A percentile compares a stretch with the other conserved stretches of the same genome.
phyloP scores from a whole-genome alignment of 108 stramenopile species.

The Skeletonema potamos region DNA sequence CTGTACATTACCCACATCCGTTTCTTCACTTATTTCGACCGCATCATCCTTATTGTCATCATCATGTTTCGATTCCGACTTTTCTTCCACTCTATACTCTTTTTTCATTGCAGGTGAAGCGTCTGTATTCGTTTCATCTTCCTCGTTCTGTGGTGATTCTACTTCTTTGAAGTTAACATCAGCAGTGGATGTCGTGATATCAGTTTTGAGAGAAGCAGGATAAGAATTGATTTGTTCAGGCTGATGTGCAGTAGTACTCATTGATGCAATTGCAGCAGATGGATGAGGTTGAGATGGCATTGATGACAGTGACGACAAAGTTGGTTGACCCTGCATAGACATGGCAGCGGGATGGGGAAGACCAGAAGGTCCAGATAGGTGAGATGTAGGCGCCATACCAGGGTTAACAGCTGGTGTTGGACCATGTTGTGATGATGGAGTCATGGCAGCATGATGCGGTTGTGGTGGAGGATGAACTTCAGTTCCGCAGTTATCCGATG shows the following conservation, averaged over 20 bases:
- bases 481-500: slow-evolving; percentile 45
- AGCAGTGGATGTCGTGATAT: background rate
- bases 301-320: background rate
- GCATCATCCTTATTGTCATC: background rate
- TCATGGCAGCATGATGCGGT: background rate
- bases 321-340: background rate
- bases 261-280: background rate
- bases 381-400: background rate
- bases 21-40: background rate
- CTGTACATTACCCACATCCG: background rate
- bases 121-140: background rate
- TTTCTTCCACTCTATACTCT: background rate
- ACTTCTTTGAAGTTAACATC: background rate
- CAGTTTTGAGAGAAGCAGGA: background rate
- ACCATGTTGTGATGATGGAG: background rate
- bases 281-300: slow-evolving; percentile 3
- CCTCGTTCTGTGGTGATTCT: background rate
- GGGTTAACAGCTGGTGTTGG: background rate
- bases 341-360: background rate
- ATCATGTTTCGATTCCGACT: background rate
- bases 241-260: background rate
- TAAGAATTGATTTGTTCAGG: background rate
- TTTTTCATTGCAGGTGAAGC: background rate
- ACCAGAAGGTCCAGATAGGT: background rate
- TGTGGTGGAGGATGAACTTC: slow-evolving; percentile 24